These are phyloP conservation scores for Dichotomocladium elegans DNA, from an alignment of 371 early-diverging fungal genomes.

Conservation along the genomic window DNA sequence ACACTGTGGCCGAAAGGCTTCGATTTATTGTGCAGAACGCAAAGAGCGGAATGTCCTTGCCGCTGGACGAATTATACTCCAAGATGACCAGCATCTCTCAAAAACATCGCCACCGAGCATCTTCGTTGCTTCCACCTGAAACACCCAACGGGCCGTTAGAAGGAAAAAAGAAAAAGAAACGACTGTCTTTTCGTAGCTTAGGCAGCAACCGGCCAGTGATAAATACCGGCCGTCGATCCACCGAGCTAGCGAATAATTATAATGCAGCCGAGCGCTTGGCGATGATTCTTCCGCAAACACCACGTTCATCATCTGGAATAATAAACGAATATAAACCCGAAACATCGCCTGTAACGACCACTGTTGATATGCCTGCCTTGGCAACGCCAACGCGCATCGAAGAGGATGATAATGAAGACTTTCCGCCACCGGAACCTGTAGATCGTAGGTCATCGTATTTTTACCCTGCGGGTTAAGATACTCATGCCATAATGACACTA, in stretches of 20 bases:
- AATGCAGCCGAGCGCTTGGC: too few relatives aligned
- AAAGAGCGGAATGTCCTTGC: slow-evolving; percentile 24
- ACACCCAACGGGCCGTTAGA: neutral
- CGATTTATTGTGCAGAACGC: slow-evolving; percentile 29
- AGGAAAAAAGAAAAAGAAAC: slow-evolving; percentile 1
- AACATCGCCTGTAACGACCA: too few relatives aligned
- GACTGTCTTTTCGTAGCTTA: slow-evolving; percentile 7
- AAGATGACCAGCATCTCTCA: slow-evolving; percentile 16
- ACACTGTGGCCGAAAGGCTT: slow-evolving; percentile 23
- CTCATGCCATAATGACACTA: too few relatives aligned
- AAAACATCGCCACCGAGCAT: slow-evolving; percentile 3
- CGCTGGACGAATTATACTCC: slow-evolving; percentile 9
- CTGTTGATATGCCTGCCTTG: too few relatives aligned
- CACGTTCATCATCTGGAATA: too few relatives aligned
- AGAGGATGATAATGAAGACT: too few relatives aligned
- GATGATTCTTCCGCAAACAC: too few relatives aligned
- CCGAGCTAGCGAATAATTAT: too few relatives aligned
- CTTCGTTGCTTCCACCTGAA: neutral
- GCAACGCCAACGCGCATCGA: too few relatives aligned
- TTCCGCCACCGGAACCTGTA: slow-evolving; percentile 1
- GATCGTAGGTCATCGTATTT: slow-evolving; percentile 27
- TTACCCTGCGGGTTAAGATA: too few relatives aligned
- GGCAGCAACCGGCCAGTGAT: neutral
- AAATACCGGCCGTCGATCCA: too few relatives aligned
- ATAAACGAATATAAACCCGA: too few relatives aligned